Evolutionary conservation across 2,329 filamentous ascomycete genomes (phyloP), one percentile per base, ranked within the genome.

Genomic region (Colletotrichum sp.): DNA sequence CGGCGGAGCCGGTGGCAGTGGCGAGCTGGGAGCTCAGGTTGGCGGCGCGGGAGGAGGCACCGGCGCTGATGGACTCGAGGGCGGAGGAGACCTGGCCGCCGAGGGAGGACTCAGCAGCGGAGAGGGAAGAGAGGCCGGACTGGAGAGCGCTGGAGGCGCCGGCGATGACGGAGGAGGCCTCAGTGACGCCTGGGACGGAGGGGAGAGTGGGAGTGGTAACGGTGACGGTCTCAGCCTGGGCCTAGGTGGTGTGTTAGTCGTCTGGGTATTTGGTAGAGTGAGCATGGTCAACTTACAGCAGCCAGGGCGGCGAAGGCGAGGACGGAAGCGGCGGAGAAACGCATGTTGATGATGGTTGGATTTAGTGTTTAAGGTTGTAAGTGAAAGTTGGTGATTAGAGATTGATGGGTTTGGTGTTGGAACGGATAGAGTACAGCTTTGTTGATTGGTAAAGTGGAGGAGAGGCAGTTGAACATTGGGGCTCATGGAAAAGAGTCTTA

Each of bases 281-380:
- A 16, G 9, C 15, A 21, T 32, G 62, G 32, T 30, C 30, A 55
- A 78, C 81, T 52, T 81, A 83, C 82, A 64, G 79, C 74, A 68
- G 77, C 81, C 77, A 81, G 21, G 57, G 80, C 75, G 77, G 84
- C 86, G 79, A 89, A 79, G 72, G 85, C 80, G 55, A 85, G 75
- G 78, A 89, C 65, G 69, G 77, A 67, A 52, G 88, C 76, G 68
- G 81, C 81, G 62, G 85, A 80, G 80, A 85, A 80, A 84, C 86
- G 87, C 89, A 90, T 90, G 34, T 77, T 86, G 80, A 72, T 36
- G 26, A 21, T 52, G 59, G 59, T 70, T 67, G 55, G 26, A n/a
- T 68, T 72, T 73, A 36, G 49, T 64, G 59, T 39, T 73, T 28
- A 26, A 36, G 16, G 12, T 57, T 63, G 63, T 16, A n/a, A 34